A percentile compares a stretch with the other conserved stretches of the same genome.
Conservation (phyloP, 768 basidiomycete species). For the Auricularia cornea region DNA sequence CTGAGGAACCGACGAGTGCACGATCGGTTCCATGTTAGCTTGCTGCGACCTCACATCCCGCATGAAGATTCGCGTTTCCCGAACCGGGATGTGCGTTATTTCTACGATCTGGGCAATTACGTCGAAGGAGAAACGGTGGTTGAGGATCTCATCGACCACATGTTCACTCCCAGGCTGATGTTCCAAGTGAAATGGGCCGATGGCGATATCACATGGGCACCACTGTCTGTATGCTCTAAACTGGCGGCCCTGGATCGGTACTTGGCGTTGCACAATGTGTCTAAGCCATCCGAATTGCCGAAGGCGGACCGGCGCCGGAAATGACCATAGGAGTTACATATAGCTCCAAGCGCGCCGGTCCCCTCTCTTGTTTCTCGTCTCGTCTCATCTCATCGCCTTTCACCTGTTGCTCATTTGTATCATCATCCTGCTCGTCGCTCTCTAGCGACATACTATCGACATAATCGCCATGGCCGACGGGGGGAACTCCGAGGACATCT, state of each 20-base stretch:
- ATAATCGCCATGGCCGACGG: no score
- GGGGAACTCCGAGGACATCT: no score
- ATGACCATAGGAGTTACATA: no score
- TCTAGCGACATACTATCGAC: no score
- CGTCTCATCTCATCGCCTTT: no score
- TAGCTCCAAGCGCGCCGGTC: no score
- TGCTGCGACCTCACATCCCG: constrained; percentile 21
- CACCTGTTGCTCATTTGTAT: no score
- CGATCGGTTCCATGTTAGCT: constrained; percentile 27
- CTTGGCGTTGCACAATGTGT: constrained; percentile 13
- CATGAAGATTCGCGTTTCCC: constrained; percentile 32
- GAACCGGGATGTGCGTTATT: constrained; percentile 2
- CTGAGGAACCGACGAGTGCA: constrained; percentile 21
- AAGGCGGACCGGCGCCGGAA: background rate
- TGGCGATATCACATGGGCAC: background rate
- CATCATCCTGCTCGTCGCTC: no score
- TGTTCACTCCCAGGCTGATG: background rate
- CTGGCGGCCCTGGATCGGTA: constrained; percentile 25
- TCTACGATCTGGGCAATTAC: background rate
- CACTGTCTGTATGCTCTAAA: constrained; percentile 15
- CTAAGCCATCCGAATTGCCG: background rate
- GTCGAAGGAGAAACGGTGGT: background rate
- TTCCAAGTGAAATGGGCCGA: background rate
- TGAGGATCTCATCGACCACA: background rate
- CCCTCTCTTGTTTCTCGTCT: no score